Base-by-base conservation (phyloP, 768 basidiomycete genomes). In the Leucocoprinus birnbaumii region DNA sequence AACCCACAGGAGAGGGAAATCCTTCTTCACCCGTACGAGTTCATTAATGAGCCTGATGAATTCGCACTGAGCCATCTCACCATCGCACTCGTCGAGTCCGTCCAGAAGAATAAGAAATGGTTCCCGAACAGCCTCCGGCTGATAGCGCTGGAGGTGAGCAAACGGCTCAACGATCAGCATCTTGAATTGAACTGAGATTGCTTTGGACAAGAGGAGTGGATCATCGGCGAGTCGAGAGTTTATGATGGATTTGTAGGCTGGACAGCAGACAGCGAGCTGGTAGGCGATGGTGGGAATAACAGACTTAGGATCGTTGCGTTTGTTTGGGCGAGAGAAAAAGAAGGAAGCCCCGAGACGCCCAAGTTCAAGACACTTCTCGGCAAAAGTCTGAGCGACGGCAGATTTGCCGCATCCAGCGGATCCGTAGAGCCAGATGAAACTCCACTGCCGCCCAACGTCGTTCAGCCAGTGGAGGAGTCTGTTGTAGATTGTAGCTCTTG, bases 71-170 rank as follows among this genome's bases (percentile, higher is more conserved):
- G 43, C 18, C 22, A 11, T 11, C 31, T 31, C 31, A 5, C 35
- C 34, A 18, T 54, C n/a, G n/a, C 54, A 55, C 25, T 55, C 54
- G 41, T 55, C 45, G 8, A 55, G 38, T n/a, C 54, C 54, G 21
- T 55, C 54, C 3, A 55, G 11, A 11, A 55, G 26, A 4, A 55
- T 38, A 8, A 55, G 11, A 16, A 41, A n/a, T 8, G 45, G 45
- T 7, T 16, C 13, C 7, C 19, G 34, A 24, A 19, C 34, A 16
- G 16, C 13, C 31, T 35, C 27, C 16, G 4, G 11, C 6, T 11
- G 31, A 31, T 31, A 11, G 11, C 11, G 10, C 27, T 25, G 45
- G 14, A 48, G 46, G n/a, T 11, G 16, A 10, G 21, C 26, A 18
- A 57, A 48, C 3, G 51, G 56, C 8, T 46, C 35, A 8, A 57